phyloP scores from a whole-genome alignment of 768 basidiomycete species.

The Dictyophora rubrovolvata region DNA sequence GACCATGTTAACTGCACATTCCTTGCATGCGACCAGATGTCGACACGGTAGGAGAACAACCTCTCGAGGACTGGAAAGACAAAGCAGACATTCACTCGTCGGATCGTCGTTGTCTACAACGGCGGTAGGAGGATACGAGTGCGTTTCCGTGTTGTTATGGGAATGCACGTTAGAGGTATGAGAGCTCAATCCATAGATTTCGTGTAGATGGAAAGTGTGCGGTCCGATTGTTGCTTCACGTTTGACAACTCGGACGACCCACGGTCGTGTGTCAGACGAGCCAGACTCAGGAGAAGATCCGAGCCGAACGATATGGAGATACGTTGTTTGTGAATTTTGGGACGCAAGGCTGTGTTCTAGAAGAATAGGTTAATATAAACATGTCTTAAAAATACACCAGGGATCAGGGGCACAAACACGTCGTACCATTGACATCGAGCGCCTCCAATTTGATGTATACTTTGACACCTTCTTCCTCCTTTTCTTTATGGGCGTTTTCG shows the following conservation, averaged over 20 bases:
- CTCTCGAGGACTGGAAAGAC: constrained; percentile 78
- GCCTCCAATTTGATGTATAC: constrained; percentile 75
- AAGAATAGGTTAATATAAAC: not conserved
- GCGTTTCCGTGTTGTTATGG: constrained; percentile 22
- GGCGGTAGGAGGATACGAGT: constrained; percentile 38
- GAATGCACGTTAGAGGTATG: constrained; percentile 23
- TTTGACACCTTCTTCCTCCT: constrained; percentile 55
- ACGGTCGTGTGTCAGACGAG: constrained; percentile 56
- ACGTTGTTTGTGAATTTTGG: constrained; percentile 81
- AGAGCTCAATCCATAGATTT: constrained; percentile 85
- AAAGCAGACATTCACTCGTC: constrained; percentile 84
- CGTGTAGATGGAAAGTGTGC: constrained; percentile 90
- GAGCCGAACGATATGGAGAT: constrained; percentile 73
- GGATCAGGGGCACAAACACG: constrained; percentile 12
- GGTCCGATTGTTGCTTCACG: constrained; percentile 91
- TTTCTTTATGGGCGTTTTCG: constrained; percentile 29
- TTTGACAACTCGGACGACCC: constrained; percentile 89
- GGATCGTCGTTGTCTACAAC: constrained; percentile 46
- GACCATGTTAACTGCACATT: constrained; percentile 94
- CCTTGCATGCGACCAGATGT: constrained; percentile 90
- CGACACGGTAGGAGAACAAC: constrained; percentile 90
- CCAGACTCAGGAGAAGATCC: constrained; percentile 30
- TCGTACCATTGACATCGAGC: constrained; percentile 63
- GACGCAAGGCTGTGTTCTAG: constrained; percentile 36
- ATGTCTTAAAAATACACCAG: not conserved